Conservation (phyloP, 805 yeast species). For the Ogataea pilisensis region DNA sequence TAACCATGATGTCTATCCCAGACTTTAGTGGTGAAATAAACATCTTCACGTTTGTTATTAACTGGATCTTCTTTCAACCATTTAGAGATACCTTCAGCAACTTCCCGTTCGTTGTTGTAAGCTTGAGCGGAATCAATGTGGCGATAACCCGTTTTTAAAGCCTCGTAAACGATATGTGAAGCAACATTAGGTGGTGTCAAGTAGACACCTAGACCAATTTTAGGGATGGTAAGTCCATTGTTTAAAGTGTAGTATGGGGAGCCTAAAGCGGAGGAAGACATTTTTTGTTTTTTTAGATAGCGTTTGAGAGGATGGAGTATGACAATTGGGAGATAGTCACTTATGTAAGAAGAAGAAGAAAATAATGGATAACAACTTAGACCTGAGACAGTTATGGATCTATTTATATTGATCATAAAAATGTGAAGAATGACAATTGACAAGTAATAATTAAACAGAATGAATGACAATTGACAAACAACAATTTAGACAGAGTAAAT, state of each 20-base stretch:
- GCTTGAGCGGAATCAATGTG: conserved; percentile 69
- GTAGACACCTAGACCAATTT: conserved; percentile 55
- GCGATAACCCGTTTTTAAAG: conserved; percentile 64
- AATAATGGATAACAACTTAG: too few relatives aligned
- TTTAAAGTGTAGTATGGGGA: conserved; percentile 32
- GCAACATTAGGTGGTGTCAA: conserved; percentile 38
- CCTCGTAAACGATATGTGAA: conserved; percentile 45
- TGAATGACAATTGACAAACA: too few relatives aligned
- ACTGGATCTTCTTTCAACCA: conserved; percentile 32
- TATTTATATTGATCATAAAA: too few relatives aligned
- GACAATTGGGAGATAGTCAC: too few relatives aligned
- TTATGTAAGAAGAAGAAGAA: too few relatives aligned
- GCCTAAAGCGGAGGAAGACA: not conserved
- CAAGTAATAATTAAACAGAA: too few relatives aligned
- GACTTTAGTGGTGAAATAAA: conserved; percentile 40
- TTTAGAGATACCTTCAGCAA: conserved; percentile 51
- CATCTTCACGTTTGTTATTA: conserved; percentile 31
- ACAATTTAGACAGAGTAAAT: too few relatives aligned
- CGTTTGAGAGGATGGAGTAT: too few relatives aligned
- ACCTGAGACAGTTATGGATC: too few relatives aligned
- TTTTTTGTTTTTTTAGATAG: too few relatives aligned
- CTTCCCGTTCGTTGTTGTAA: conserved; percentile 63
- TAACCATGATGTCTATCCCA: conserved; percentile 31
- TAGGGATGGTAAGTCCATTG: conserved; percentile 53
- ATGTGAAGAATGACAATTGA: too few relatives aligned